Base-by-base conservation (phyloP, 306 rosid genomes). In the Vigna mungo region DNA sequence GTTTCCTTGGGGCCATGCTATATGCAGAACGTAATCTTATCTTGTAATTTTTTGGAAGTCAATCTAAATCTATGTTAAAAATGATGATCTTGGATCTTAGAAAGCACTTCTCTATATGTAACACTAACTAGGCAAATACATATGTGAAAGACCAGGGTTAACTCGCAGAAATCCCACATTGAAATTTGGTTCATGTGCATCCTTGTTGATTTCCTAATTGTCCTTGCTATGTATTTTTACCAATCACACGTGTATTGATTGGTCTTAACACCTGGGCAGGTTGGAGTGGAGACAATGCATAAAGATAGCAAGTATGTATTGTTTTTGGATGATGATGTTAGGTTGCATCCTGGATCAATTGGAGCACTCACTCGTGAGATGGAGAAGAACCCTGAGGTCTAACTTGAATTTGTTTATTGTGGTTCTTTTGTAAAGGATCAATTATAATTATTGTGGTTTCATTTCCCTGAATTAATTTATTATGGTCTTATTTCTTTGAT, bases 271-370 rank as follows among this genome's bases (percentile, higher is more conserved):
- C 71, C 83, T 69, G 60, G 47, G 81, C 85, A 94, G 97, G 89
- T 94, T 86, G 98, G 98, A 79, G 95, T 92, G 85, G 94, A 92
- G 83, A 87, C 85, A 68, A 94, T 94, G 98, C 97, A 88, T 70
- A 88, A 92, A 83, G 93, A 85, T 69, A 90, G 78, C 81, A 94
- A 90, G 83, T 94, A 92, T 86, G 90, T 92, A 23, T 76, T 94
- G 54, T 94, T 94, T 87, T 83, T 94, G 89, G 98, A 92, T 82
- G 98, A 94, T 20, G 98, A 94, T 81, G 98, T 94, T 75, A 92
- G 98, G 84, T 79, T 92, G 76, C 98, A 94, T 85, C 98, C 98
- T 62, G 98, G 97, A 76, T 85, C 98, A 80, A 87, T 94, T 61
- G 97, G 98, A 83, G 96, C 98, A 14, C 91, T 94, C 77, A 88